A percentile compares a stretch with the other conserved stretches of the same genome.
These are phyloP conservation scores for Boletus smithii DNA, from an alignment of 1,284 basidiomycete genomes.

Conservation along the genomic window DNA sequence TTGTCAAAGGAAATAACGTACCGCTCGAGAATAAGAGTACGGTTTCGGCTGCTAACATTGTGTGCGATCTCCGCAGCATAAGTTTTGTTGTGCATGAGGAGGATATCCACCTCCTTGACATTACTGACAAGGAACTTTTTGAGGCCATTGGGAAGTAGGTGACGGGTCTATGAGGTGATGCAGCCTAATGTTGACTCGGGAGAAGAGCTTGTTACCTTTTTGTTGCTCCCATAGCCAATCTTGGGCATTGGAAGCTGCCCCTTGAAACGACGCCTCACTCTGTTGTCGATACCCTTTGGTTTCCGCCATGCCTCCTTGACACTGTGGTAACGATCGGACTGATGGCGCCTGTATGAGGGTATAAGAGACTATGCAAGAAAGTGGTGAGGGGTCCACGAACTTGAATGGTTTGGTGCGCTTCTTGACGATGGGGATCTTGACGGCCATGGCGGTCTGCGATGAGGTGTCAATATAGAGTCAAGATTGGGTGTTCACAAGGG, in stretches of 20 bases:
- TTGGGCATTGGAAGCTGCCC: conserved; percentile 95
- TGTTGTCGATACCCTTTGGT: conserved; percentile 96
- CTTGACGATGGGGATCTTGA: conserved; percentile 91
- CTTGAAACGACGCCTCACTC: conserved; percentile 94
- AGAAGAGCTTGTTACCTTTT: conserved; percentile 45
- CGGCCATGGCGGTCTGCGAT: conserved; percentile 63
- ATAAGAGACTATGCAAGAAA: conserved; percentile 16
- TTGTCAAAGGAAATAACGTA: conserved; percentile 34
- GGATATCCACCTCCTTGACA: conserved; percentile 86
- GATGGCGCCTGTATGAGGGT: conserved; percentile 74
- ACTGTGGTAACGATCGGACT: conserved; percentile 92
- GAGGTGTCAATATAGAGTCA: conserved; percentile 17
- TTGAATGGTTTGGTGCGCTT: conserved; percentile 96
- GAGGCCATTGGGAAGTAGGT: conserved; percentile 90
- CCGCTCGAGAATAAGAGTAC: conserved; percentile 89
- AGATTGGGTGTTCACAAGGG: conserved; percentile 5
- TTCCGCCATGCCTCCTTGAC: conserved; percentile 98
- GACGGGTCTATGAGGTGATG: conserved; percentile 62
- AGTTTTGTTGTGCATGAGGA: conserved; percentile 97
- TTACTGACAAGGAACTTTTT: conserved; percentile 95
- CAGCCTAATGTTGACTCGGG: conserved; percentile 3
- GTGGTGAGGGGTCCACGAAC: conserved; percentile 44
- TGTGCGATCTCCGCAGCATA: conserved; percentile 98
- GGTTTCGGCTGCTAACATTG: conserved; percentile 96
- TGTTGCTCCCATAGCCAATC: conserved; percentile 87